Base-by-base conservation (phyloP, 192 early-diverging fungal species). In the Coemansia sp. region DNA sequence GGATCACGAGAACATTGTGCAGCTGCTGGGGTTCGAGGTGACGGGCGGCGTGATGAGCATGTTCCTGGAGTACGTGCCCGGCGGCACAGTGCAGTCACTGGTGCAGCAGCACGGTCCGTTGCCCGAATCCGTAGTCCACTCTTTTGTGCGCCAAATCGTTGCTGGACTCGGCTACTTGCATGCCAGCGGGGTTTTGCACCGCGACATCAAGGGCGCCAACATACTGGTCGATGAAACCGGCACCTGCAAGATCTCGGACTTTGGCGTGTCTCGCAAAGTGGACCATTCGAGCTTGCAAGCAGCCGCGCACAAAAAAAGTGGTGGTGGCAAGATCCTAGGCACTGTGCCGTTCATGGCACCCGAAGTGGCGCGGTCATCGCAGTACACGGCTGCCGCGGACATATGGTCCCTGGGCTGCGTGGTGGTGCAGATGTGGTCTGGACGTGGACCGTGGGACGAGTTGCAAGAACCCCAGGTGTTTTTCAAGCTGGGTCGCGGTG, bases 261-360 rank as follows among this genome's bases (percentile, higher is more conserved):
- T 98, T 82, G 95, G 95, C 11, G 87, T 96, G 14, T 95, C 93
- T 26, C 94, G 92, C 56, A 78, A 85, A 55, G 88, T 81, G 50
- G 60, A 75, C 37, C 52, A 46, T 37, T 37, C 52, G 35, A 38
- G 50, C 9, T 15, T 48, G 34, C 51, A 42, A 5, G 45, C 45
- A 17, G 45, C 45, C 0, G 69, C 58, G 65, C 26, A 65, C 80
- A 29, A 75, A 68, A 39, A 80, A 52, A 21, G 50, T 23, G 19
- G 15, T 41, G 26, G n/a, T 83, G 57, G 45, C 7, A 47, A 30
- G 1, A 58, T 90, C 13, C 80, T 87, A 53, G 90, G 90, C 9
- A 85, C 92, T 0, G 81, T 94, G 8, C 90, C 86, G 25, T 97
- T 91, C 83, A 97, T 98, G 94, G 93, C 95, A 23, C 95, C 95